Percentiles rank a stretch among this genome's conserved stretches.
Conservation (phyloP, 1,284 basidiomycete species). For the Papiliotrema flavescens region DNA sequence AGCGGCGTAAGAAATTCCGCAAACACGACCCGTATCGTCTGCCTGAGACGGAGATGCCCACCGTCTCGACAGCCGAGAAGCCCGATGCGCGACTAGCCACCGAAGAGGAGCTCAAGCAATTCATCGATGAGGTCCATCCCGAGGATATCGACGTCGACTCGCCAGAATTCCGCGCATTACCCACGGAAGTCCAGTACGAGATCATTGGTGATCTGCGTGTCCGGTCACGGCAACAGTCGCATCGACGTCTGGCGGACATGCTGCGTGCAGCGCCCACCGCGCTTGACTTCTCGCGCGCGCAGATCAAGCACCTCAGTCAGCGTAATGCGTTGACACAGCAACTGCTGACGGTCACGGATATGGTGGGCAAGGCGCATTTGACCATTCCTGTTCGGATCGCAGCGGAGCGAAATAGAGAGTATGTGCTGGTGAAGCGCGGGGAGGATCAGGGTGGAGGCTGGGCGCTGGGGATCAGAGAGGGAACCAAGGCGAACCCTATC, state of each 20-base stretch:
- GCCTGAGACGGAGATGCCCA: slow-evolving; percentile 61
- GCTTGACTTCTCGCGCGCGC: slow-evolving; percentile 91
- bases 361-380: slow-evolving; percentile 77
- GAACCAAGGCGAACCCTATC: slow-evolving; percentile 75
- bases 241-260: slow-evolving; percentile 89
- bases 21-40: slow-evolving; percentile 75
- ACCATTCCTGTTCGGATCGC: slow-evolving; percentile 90
- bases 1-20: slow-evolving; percentile 40
- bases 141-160: slow-evolving; percentile 87
- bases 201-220: slow-evolving; percentile 92
- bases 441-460: slow-evolving; percentile 82
- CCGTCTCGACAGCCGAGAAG: slow-evolving; percentile 50
- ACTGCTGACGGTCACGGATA: slow-evolving; percentile 89
- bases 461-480: slow-evolving; percentile 84
- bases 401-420: slow-evolving; percentile 88
- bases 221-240: slow-evolving; percentile 90
- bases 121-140: slow-evolving; percentile 88
- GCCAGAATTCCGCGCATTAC: slow-evolving; percentile 84
- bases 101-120: slow-evolving; percentile 81
- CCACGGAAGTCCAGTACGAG: slow-evolving; percentile 96
- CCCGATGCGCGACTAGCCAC: slow-evolving; percentile 90
- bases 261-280: slow-evolving; percentile 73
- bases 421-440: slow-evolving; percentile 82
- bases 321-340: slow-evolving; percentile 92
- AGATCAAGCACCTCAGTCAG: slow-evolving; percentile 85